These are phyloP conservation scores for Penicillium carneum DNA, from an alignment of 2,329 filamentous ascomycete genomes.

Conservation along the genomic window DNA sequence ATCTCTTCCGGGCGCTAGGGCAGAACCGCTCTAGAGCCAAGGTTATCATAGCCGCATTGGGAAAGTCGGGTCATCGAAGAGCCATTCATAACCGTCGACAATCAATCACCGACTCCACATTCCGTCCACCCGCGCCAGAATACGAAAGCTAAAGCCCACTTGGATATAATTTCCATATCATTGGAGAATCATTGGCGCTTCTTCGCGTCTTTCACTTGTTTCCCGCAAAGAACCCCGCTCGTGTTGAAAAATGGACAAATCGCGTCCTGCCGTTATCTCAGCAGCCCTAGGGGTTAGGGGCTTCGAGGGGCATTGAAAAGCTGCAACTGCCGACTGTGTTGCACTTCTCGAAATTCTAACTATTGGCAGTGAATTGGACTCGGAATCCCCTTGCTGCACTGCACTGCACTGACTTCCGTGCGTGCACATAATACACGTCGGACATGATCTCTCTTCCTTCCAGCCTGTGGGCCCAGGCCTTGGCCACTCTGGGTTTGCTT, in stretches of 20 bases:
- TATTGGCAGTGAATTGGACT: not conserved
- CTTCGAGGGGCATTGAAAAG: not conserved
- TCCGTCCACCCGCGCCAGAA: slow-evolving; percentile 18
- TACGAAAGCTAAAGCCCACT: slow-evolving; percentile 4
- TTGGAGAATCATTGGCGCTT: not conserved
- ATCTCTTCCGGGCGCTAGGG: slow-evolving; percentile 11
- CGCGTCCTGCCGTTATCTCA: not conserved
- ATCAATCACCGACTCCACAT: slow-evolving; percentile 22
- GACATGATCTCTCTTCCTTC: slow-evolving; percentile 11
- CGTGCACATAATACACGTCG: not conserved
- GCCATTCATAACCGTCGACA: slow-evolving; percentile 18
- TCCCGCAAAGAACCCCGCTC: slow-evolving; percentile 3
- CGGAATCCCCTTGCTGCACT: not conserved
- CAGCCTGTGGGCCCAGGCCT: slow-evolving; percentile 18
- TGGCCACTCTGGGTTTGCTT: slow-evolving; percentile 20
- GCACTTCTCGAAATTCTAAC: not conserved
- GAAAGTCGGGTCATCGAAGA: not conserved
- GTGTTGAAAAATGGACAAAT: not conserved
- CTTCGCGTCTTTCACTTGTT: not conserved
- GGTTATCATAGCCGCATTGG: slow-evolving; percentile 1
- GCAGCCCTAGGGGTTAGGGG: not conserved
- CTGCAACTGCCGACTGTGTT: not conserved
- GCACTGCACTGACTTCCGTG: slow-evolving; percentile 2
- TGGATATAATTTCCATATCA: slow-evolving; percentile 5
- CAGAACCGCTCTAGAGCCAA: slow-evolving; percentile 14